These are phyloP conservation scores for Centrapalus pauciflorus DNA, from an alignment of 129 eudicot species.

Conservation along the genomic window DNA sequence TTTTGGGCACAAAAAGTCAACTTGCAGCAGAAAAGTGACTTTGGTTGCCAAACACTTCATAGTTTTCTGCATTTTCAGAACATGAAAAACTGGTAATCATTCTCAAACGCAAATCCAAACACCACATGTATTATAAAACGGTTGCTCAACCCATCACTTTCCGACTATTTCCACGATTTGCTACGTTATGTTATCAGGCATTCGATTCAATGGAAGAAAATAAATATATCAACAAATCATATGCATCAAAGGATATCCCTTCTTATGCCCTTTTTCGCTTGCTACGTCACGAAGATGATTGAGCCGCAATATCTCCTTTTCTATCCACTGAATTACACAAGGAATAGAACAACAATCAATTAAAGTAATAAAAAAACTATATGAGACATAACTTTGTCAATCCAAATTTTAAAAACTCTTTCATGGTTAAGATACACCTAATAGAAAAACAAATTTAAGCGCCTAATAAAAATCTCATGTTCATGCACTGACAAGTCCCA, in stretches of 20 bases:
- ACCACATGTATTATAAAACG: too few species aligned
- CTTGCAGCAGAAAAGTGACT: too few species aligned
- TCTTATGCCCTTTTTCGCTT: slow-evolving; percentile 78
- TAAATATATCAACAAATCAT: not conserved
- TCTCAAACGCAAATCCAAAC: too few species aligned
- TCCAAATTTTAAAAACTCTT: not conserved
- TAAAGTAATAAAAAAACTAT: slow-evolving; percentile 2
- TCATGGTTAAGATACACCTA: not conserved
- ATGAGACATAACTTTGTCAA: not conserved
- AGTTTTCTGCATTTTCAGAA: too few species aligned
- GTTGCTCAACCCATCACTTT: too few species aligned
- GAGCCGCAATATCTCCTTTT: slow-evolving; percentile 65
- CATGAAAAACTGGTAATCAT: too few species aligned
- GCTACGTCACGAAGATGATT: slow-evolving; percentile 74
- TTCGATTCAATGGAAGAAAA: not conserved
- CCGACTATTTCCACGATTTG: not conserved
- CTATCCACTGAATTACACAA: slow-evolving; percentile 52
- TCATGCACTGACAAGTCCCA: not conserved
- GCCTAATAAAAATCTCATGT: not conserved
- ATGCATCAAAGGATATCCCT: slow-evolving; percentile 75
- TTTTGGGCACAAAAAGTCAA: too few species aligned
- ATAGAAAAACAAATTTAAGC: not conserved
- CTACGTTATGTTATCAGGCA: not conserved
- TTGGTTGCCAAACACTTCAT: too few species aligned
- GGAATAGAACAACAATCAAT: slow-evolving; percentile 5